Evolutionary conservation across 1,139 yeast genomes (phyloP).

Genomic region (Candida smagusa): DNA sequence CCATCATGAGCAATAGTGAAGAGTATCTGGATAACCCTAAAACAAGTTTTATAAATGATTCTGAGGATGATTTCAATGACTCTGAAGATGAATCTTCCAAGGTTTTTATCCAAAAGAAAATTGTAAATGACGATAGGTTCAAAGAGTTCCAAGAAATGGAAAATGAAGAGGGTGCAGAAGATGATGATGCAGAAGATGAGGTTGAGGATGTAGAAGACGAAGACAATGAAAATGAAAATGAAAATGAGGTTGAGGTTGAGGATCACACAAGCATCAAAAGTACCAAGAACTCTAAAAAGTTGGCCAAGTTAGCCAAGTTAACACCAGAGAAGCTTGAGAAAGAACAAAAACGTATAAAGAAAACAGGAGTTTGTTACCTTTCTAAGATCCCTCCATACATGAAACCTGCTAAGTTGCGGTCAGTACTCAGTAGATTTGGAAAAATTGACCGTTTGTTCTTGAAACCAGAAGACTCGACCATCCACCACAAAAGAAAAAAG

Average conservation of each 20-base stretch:
- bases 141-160: constrained; percentile 10
- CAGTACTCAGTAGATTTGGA: constrained; percentile 78
- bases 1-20: too few species aligned
- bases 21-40: too few species aligned
- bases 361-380: constrained; percentile 87
- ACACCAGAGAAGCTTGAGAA: constrained; percentile 54
- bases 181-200: constrained; percentile 11
- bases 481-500: constrained; percentile 66
- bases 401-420: constrained; percentile 90
- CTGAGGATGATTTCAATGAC: constrained; percentile 13
- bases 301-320: constrained; percentile 35
- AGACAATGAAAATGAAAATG: constrained; percentile 14
- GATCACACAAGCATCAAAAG: constrained; percentile 4
- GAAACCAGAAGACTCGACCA: constrained; percentile 76
- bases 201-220: constrained; percentile 1
- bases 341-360: constrained; percentile 56
- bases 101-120: constrained; percentile 11
- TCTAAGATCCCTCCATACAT: constrained; percentile 94
- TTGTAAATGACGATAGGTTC: constrained; percentile 7
- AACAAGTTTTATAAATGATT: background rate
- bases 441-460: constrained; percentile 79
- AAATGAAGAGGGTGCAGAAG: constrained; percentile 18
- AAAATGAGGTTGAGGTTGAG: constrained; percentile 18
- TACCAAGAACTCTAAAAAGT: constrained; percentile 22
- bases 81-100: constrained; percentile 18